phyloP scores from a whole-genome alignment of 2,329 filamentous ascomycete species.

The Akanthomyces uredinophilus region DNA sequence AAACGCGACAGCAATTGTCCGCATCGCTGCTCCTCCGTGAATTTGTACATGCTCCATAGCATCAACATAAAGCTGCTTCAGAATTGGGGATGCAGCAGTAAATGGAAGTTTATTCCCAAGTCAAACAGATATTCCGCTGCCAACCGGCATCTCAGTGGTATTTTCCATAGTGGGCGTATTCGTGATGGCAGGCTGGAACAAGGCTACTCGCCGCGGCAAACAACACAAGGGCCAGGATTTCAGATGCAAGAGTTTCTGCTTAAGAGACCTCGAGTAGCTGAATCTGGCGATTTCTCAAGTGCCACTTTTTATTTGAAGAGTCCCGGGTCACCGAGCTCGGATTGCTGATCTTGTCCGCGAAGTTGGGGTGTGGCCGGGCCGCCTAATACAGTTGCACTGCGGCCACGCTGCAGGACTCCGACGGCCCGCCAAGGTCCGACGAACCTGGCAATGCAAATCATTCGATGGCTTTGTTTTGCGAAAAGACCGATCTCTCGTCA shows the following conservation, averaged over 20 bases:
- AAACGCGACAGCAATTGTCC: background rate
- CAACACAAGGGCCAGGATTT: background rate
- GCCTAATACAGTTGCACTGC: background rate
- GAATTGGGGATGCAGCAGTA: background rate
- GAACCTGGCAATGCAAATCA: background rate
- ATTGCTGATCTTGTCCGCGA: background rate
- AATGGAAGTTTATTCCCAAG: background rate
- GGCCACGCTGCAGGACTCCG: background rate
- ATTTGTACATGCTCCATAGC: background rate
- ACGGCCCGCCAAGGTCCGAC: background rate
- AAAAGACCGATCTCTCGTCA: background rate
- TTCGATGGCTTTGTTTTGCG: background rate
- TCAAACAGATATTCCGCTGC: background rate
- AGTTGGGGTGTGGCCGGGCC: background rate
- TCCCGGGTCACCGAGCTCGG: background rate
- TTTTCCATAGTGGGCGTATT: background rate
- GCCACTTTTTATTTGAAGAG: background rate
- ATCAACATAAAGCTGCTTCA: background rate
- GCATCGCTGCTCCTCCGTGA: background rate
- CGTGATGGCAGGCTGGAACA: background rate
- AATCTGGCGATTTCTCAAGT: background rate
- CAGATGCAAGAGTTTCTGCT: background rate
- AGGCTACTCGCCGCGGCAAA: background rate
- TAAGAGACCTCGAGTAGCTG: background rate
- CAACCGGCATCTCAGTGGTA: background rate